phyloP scores from a whole-genome alignment of 495 filamentous ascomycete species.

The Penicilliopsis zonata region DNA sequence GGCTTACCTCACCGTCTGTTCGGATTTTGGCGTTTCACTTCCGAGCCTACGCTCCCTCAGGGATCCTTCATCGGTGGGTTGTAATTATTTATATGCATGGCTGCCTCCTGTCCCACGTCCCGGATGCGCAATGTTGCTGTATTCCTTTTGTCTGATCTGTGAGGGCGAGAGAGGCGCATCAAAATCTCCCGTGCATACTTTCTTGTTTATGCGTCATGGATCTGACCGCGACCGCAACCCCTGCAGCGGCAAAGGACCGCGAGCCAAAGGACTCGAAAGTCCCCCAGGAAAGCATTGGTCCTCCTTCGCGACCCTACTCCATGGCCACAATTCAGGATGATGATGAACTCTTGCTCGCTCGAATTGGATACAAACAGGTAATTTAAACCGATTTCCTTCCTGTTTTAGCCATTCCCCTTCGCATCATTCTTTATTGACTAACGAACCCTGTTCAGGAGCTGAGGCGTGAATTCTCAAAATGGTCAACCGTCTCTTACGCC shows the following conservation, averaged over 20 bases:
- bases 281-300: background rate
- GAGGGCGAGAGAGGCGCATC: too few relatives aligned
- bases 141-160: too few relatives aligned
- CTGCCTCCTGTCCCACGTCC: too few relatives aligned
- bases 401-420: background rate
- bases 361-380: constrained; percentile 62
- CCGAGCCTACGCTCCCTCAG: too few relatives aligned
- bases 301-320: background rate
- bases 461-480: constrained; percentile 56
- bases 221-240: background rate
- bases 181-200: too few relatives aligned
- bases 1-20: constrained; percentile 1
- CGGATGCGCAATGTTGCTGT: too few relatives aligned
- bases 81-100: too few relatives aligned
- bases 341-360: constrained; percentile 51
- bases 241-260: background rate
- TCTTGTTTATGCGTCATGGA: too few relatives aligned
- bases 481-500: constrained; percentile 64
- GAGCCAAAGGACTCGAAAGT: background rate
- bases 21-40: too few relatives aligned
- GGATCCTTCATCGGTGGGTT: too few relatives aligned
- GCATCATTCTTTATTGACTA: background rate
- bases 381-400: constrained; percentile 1
- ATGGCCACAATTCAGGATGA: constrained; percentile 47
- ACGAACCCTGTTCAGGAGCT: constrained; percentile 35